Base-by-base conservation (phyloP, 129 eudicot genomes). In the Helichrysum umbraculigerum region DNA sequence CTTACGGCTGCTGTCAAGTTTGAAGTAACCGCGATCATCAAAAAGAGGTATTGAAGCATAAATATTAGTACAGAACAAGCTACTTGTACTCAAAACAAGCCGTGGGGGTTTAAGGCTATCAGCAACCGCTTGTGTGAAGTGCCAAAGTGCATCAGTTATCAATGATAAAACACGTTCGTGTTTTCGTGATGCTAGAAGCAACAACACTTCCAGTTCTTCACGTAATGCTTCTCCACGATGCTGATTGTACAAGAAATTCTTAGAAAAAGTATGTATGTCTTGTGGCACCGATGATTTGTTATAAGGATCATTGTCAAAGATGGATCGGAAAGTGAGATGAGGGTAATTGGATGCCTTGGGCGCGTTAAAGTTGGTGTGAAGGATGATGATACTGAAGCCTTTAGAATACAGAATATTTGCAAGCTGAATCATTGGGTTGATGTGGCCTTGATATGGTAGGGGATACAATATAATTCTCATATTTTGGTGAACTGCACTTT, bases 351-450 rank as follows among this genome's bases (percentile, higher is more conserved):
- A 79, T 4, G 78, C 83, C 41, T 86, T 61, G 1, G 81, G 86
- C 14, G 91, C 59, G 76, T 88, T 88, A 65, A 74, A 81, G 22
- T 51, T 41, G 29, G 93, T 88, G 69, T 88, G 93, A 44, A 90
- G 77, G 67, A 90, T 86, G 28, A 87, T 74, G 44, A 90, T 88
- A 14, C 54, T 33, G 68, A 90, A 90, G 58, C 93, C 93, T 59
- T 66, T 69, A 10, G 93, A 82, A 71, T 90, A 79, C 20, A 89
- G 87, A 21, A 89, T 76, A 39, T 60, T 61, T 8, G 96, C 96
- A 0, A 89, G 86, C 19, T 89, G 96, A 81, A 87, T 75, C 91
- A 89, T 82, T 8, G 96, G 96, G 47, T 70, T 89, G 66, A 83
- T 66, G 78, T 89, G 96, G 66, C 91, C 96, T 83, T 87, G 91